These are phyloP conservation scores for Calonectria ilicicola DNA, from an alignment of 2,329 filamentous ascomycete genomes.

Conservation along the genomic window DNA sequence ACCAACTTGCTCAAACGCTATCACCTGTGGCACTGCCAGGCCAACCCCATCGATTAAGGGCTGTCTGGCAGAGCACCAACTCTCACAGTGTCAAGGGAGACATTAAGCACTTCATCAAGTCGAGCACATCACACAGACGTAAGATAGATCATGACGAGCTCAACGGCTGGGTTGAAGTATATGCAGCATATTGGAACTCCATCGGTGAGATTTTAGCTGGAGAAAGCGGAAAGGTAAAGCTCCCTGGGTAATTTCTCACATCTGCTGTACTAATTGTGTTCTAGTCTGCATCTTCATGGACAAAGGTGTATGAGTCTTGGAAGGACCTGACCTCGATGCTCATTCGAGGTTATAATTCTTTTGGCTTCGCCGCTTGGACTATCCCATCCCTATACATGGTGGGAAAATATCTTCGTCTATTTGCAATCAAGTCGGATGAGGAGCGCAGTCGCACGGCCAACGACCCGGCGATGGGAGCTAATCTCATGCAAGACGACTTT, in stretches of 20 bases:
- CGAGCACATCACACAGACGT: constrained; percentile 65
- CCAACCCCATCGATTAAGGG: constrained; percentile 74
- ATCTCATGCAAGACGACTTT: constrained; percentile 82
- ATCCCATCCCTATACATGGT: constrained; percentile 90
- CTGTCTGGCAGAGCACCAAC: constrained; percentile 79
- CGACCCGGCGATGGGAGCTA: constrained; percentile 52
- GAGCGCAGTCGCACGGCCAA: constrained; percentile 61
- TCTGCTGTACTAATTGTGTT: constrained; percentile 27
- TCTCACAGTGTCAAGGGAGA: constrained; percentile 74
- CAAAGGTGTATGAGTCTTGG: constrained; percentile 89
- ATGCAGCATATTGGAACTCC: constrained; percentile 86
- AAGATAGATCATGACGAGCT: constrained; percentile 75
- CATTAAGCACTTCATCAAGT: constrained; percentile 78
- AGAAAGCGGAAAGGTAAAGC: constrained; percentile 51
- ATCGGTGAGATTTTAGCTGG: constrained; percentile 77
- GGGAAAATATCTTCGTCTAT: constrained; percentile 86
- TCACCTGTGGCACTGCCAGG: constrained; percentile 74
- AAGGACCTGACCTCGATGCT: constrained; percentile 83
- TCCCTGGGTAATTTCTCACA: background rate
- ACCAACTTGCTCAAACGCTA: constrained; percentile 79
- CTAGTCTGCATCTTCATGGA: constrained; percentile 80
- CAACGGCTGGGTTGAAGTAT: constrained; percentile 89
- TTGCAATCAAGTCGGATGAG: constrained; percentile 91
- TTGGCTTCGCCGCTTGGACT: constrained; percentile 88
- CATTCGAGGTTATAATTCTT: constrained; percentile 83